Percentiles rank a stretch among this genome's conserved stretches.
phyloP scores from a whole-genome alignment of 768 basidiomycete genomes.

The Lyophyllum semitale region DNA sequence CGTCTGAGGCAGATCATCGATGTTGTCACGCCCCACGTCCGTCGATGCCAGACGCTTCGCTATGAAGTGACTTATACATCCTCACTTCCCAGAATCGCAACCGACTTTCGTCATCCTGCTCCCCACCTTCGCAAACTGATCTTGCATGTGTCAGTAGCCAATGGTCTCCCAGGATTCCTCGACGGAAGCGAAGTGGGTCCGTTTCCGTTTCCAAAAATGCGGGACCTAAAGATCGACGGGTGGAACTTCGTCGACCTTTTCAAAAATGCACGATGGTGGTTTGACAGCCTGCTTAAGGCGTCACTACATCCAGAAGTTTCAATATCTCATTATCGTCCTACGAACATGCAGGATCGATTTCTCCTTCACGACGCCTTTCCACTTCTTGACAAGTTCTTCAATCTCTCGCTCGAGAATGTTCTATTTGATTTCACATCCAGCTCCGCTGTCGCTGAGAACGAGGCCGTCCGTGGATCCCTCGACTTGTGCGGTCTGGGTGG shows the following conservation, averaged over 20 bases:
- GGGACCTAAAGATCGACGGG: neutral
- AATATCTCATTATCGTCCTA: neutral
- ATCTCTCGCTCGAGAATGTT: no score
- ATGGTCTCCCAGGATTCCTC: neutral
- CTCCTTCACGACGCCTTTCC: neutral
- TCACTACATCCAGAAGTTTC: neutral
- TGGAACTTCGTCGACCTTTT: conserved; percentile 2
- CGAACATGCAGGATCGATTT: neutral
- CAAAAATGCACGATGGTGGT: neutral
- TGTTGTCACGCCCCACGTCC: neutral
- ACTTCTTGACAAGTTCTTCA: no score
- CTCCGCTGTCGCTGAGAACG: no score
- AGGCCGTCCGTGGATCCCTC: no score
- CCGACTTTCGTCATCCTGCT: neutral
- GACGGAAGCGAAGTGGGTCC: neutral
- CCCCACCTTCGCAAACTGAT: neutral
- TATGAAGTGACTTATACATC: neutral
- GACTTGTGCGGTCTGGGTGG: no score
- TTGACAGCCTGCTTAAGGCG: neutral
- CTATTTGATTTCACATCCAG: no score
- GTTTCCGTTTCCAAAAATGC: neutral
- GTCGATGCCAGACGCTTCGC: neutral
- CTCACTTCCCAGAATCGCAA: neutral
- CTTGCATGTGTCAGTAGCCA: neutral
- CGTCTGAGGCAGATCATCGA: neutral